phyloP scores from a whole-genome alignment of 2,329 filamentous ascomycete species.

The Fusarium burgessii region DNA sequence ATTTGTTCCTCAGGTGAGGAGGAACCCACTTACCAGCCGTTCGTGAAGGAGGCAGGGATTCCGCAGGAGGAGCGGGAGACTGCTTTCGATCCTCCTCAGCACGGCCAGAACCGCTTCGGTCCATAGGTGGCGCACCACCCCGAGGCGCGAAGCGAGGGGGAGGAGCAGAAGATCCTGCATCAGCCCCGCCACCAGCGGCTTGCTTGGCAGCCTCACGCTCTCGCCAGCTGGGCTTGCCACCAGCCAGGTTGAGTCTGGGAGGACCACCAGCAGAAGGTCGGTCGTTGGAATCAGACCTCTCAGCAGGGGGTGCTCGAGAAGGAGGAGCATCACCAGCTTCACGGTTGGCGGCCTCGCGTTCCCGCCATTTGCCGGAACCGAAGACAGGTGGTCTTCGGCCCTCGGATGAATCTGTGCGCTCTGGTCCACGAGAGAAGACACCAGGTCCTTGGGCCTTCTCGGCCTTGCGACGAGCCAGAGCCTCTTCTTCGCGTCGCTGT shows the following conservation, averaged over 20 bases:
- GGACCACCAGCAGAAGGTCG: conserved; percentile 59
- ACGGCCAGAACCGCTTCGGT: conserved; percentile 58
- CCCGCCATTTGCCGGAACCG: conserved; percentile 58
- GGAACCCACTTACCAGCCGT: conserved; percentile 71
- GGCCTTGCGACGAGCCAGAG: conserved; percentile 78
- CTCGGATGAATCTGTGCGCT: conserved; percentile 47
- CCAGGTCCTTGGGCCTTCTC: conserved; percentile 66
- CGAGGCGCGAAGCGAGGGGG: conserved; percentile 56
- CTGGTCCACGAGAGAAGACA: conserved; percentile 48
- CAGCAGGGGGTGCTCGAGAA: conserved; percentile 50
- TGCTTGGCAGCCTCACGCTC: conserved; percentile 73
- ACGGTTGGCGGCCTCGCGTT: conserved; percentile 52
- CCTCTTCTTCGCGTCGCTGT: conserved; percentile 87
- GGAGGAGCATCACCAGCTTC: conserved; percentile 47
- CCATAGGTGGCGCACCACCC: conserved; percentile 57
- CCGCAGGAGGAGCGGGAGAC: conserved; percentile 58
- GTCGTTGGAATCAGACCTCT: conserved; percentile 63
- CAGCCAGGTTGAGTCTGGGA: conserved; percentile 70
- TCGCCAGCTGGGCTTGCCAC: conserved; percentile 75
- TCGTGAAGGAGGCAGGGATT: conserved; percentile 65
- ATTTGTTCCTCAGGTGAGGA: conserved; percentile 55
- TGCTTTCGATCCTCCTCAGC: conserved; percentile 53
- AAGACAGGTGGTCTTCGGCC: conserved; percentile 50
- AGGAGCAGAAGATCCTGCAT: conserved; percentile 50
- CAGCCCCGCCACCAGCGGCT: conserved; percentile 53